Evolutionary conservation across 305 asterid species (phyloP).

Genomic region (Fraxinus platypoda): DNA sequence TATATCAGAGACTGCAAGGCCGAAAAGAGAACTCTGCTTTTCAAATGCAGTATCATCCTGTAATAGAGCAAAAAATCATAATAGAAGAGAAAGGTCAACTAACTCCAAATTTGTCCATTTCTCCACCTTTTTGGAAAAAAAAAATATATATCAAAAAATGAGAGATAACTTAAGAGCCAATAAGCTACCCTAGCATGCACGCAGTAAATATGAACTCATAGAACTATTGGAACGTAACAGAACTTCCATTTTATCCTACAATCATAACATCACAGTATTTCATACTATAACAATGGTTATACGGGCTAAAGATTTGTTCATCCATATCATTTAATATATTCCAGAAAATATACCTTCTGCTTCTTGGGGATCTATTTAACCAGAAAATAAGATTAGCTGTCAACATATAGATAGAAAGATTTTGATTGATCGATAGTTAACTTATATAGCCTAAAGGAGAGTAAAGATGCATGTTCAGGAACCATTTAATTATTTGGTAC

Average conservation of each 20-base stretch:
- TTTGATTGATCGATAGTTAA: background rate
- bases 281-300: background rate
- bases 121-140: background rate
- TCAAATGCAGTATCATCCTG: constrained; percentile 97
- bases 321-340: background rate
- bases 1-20: constrained; percentile 95
- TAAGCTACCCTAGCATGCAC: constrained; percentile 9
- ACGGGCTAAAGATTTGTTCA: background rate
- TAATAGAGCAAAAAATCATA: constrained; percentile 24
- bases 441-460: background rate
- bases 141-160: background rate
- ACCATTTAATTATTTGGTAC: background rate
- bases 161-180: constrained; percentile 11
- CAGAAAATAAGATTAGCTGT: background rate
- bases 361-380: background rate
- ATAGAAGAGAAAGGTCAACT: background rate
- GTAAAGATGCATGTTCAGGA: background rate
- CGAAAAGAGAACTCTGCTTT: constrained; percentile 91
- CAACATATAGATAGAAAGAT: background rate
- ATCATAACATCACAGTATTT: background rate
- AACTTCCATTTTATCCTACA: background rate
- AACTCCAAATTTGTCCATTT: background rate
- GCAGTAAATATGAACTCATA: background rate
- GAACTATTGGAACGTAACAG: background rate
- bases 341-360: background rate